phyloP scores from a whole-genome alignment of 202 grass and related monocot genomes.

The Setaria italica region DNA sequence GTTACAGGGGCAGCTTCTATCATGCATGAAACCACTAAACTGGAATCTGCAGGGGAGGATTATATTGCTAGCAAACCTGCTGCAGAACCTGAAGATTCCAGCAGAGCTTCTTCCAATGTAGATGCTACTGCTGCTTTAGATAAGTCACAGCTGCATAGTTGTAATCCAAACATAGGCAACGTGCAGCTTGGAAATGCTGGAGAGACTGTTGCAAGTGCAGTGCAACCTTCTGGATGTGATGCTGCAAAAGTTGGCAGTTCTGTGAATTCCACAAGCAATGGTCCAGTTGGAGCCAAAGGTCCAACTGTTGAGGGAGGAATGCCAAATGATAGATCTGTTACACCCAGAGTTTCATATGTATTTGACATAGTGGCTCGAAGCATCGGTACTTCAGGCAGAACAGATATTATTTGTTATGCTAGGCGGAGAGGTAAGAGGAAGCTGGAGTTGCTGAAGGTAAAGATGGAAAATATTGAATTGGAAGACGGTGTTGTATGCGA shows the following conservation, averaged over 20 bases:
- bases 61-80: conserved; percentile 8
- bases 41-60: conserved; percentile 19
- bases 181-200: conserved; percentile 36
- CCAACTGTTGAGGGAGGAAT: conserved; percentile 7
- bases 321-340: conserved; percentile 34
- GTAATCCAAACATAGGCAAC: conserved; percentile 2
- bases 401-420: conserved; percentile 75
- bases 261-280: conserved; percentile 26
- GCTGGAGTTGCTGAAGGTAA: conserved; percentile 39
- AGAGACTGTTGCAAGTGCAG: conserved; percentile 6
- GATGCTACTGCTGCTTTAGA: conserved; percentile 38
- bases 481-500: conserved; percentile 33
- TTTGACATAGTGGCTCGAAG: conserved; percentile 54
- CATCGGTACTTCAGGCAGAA: conserved; percentile 58
- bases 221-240: conserved; percentile 26
- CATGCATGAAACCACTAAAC: conserved; percentile 17
- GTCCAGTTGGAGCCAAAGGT: conserved; percentile 25
- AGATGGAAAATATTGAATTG: conserved; percentile 38
- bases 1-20: conserved; percentile 34
- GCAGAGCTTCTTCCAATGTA: conserved; percentile 6
- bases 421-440: conserved; percentile 74
- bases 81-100: conserved; percentile 20
- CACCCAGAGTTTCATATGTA: conserved; percentile 42
- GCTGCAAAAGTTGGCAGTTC: not conserved
- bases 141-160: conserved; percentile 22